Evolutionary conservation across 306 rosid genomes (phyloP).

Genomic region (Abrus precatorius): DNA sequence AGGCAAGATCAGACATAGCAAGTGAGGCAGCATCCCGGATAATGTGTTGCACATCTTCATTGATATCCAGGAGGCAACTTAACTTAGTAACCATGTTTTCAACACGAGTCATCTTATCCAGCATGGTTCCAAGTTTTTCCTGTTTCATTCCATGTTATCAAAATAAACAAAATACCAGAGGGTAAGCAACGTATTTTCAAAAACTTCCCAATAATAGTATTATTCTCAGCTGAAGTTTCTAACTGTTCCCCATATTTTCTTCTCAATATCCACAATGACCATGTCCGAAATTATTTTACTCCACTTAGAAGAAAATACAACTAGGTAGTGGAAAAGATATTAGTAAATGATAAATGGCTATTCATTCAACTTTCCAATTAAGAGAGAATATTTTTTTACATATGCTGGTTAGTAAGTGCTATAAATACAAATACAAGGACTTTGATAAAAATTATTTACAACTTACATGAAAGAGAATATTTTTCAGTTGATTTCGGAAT

Average conservation of each 20-base stretch:
- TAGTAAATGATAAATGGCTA: background rate
- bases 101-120: constrained; percentile 88
- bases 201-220: constrained; percentile 22
- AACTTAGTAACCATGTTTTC: constrained; percentile 66
- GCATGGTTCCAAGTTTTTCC: constrained; percentile 97
- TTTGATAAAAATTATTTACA: constrained; percentile 27
- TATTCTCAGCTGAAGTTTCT: constrained; percentile 14
- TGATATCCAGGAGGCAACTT: constrained; percentile 63
- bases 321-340: background rate
- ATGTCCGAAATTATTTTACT: constrained; percentile 4
- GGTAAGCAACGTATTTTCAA: constrained; percentile 34
- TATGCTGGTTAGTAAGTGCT: constrained; percentile 16
- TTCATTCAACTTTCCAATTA: constrained; percentile 38
- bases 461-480: constrained; percentile 91
- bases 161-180: constrained; percentile 43
- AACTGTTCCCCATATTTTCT: constrained; percentile 5
- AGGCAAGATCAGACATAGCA: constrained; percentile 97
- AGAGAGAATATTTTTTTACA: background rate
- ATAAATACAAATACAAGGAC: background rate
- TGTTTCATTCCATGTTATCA: constrained; percentile 53
- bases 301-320: constrained; percentile 23
- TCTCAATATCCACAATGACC: background rate
- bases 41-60: constrained; percentile 59
- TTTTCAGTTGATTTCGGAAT: constrained; percentile 76
- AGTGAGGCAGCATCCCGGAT: constrained; percentile 84